A percentile compares a stretch with the other conserved stretches of the same genome.
These are phyloP conservation scores for Chamaecyparis obtusa DNA, from an alignment of 75 land plant species.

Conservation along the genomic window DNA sequence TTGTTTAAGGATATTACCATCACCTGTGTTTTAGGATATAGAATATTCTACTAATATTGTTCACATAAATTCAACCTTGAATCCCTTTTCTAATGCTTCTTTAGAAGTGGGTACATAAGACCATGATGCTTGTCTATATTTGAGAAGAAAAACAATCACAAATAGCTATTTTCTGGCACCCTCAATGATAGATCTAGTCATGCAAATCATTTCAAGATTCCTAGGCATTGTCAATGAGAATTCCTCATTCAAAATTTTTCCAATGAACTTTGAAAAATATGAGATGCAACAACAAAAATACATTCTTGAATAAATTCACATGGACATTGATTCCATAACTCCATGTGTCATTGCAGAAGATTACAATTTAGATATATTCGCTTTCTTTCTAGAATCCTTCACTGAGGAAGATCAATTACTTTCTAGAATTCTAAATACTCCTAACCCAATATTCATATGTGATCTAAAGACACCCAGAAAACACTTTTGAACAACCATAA, in stretches of 20 bases:
- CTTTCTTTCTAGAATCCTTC: slow-evolving; percentile 7
- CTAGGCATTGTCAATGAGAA: no score
- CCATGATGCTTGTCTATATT: background rate
- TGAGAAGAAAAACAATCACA: slow-evolving; percentile 7
- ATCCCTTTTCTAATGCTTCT: background rate
- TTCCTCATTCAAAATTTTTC: background rate
- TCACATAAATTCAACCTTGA: background rate
- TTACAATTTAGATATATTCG: slow-evolving; percentile 4
- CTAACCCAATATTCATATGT: no score
- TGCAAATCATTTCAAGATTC: background rate
- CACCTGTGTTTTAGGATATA: background rate
- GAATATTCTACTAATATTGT: background rate
- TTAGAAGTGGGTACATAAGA: background rate
- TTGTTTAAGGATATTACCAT: background rate
- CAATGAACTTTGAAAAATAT: background rate
- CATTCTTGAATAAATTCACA: background rate
- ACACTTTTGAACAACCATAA: no score
- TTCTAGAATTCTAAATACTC: no score
- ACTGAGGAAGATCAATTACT: background rate
- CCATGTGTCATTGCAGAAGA: background rate
- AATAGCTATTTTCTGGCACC: slow-evolving; percentile 8
- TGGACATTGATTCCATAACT: background rate
- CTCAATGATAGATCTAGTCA: background rate
- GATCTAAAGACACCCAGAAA: no score
- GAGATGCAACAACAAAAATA: background rate